phyloP scores from a whole-genome alignment of 768 basidiomycete genomes.

The Suillus fuscotomentosus region DNA sequence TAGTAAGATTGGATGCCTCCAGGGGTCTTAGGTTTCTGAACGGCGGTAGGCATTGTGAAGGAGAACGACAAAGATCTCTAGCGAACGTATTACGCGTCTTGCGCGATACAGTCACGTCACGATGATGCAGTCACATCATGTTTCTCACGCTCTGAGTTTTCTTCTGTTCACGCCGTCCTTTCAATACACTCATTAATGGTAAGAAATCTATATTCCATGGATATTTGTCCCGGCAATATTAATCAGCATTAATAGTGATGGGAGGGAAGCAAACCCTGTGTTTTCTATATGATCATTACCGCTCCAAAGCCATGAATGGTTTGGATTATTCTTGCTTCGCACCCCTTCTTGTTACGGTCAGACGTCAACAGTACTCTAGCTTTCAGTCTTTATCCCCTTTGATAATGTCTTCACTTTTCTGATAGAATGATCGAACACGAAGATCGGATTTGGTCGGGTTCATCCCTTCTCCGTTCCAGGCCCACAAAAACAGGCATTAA shows the following conservation, averaged over 20 bases:
- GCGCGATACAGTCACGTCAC: neutral
- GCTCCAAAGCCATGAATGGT: neutral
- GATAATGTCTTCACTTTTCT: neutral
- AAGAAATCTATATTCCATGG: neutral
- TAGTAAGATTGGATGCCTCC: slow-evolving; percentile 88
- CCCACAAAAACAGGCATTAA: neutral
- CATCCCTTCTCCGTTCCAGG: neutral
- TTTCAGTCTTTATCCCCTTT: neutral
- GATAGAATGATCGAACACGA: slow-evolving; percentile 1
- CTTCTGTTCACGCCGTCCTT: neutral
- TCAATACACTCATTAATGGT: neutral
- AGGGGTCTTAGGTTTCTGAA: slow-evolving; percentile 38
- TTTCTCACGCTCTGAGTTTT: neutral
- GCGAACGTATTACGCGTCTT: slow-evolving; percentile 5
- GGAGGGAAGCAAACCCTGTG: neutral
- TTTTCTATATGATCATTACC: neutral
- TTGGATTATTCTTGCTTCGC: neutral
- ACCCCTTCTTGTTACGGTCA: neutral
- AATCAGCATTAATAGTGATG: neutral
- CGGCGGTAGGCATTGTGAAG: slow-evolving; percentile 37
- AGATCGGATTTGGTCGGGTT: neutral
- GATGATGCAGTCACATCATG: neutral
- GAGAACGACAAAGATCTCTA: neutral
- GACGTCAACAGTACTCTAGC: neutral
- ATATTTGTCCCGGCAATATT: neutral